These are phyloP conservation scores for Durusdinium trenchii DNA, from an alignment of 73 alveolate species.

Conservation along the genomic window DNA sequence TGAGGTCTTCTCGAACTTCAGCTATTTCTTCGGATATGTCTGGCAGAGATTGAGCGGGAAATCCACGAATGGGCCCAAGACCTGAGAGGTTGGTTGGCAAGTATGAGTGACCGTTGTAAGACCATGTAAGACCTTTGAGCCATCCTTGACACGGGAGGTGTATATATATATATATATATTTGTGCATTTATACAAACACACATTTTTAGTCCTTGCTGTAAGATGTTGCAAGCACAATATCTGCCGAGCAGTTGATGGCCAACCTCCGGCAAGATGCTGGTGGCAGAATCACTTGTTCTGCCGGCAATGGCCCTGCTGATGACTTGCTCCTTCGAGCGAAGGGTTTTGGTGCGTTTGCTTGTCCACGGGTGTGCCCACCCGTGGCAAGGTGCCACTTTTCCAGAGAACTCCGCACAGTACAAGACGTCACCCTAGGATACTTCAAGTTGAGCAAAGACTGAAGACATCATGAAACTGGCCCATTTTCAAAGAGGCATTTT, in stretches of 20 bases:
- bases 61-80: background rate
- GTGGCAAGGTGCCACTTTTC: no score
- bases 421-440: background rate
- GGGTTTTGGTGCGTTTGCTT: background rate
- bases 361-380: no score
- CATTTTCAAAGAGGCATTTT: background rate
- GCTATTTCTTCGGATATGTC: background rate
- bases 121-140: no score
- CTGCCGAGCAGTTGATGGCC: background rate
- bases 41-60: slow-evolving; percentile 29
- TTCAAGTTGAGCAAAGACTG: background rate
- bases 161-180: no score
- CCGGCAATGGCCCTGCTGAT: slow-evolving; percentile 61
- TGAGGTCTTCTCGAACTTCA: slow-evolving; percentile 33
- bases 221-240: no score
- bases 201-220: background rate
- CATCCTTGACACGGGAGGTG: no score
- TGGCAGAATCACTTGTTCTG: slow-evolving; percentile 54
- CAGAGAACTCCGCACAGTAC: background rate
- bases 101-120: background rate
- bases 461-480: background rate
- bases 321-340: background rate
- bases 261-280: slow-evolving; percentile 50
- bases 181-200: background rate
- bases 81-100: background rate